Evolutionary conservation across 2,329 filamentous ascomycete genomes (phyloP).

Genomic region (Tricladium varicosporioides): DNA sequence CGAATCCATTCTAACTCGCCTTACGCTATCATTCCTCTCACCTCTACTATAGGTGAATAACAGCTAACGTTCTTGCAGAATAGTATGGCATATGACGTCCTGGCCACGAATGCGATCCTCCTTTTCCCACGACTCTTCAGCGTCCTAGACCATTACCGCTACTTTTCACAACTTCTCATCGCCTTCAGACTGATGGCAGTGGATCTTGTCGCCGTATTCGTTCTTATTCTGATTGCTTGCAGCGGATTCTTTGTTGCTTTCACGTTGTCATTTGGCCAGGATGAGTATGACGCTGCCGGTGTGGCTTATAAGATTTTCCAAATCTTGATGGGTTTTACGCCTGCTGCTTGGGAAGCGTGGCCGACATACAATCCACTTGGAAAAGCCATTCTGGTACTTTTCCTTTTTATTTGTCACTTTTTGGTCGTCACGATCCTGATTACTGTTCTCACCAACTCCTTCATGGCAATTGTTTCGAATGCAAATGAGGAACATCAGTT

Average conservation of each 20-base stretch:
- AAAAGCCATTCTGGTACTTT: conserved; percentile 71
- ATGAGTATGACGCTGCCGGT: conserved; percentile 65
- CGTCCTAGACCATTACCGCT: conserved; percentile 89
- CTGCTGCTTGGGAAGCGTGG: conserved; percentile 88
- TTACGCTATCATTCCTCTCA: too few species aligned
- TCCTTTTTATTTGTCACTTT: conserved; percentile 94
- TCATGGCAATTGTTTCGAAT: conserved; percentile 92
- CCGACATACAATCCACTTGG: conserved; percentile 74
- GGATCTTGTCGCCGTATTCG: conserved; percentile 79
- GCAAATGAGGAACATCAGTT: conserved; percentile 92
- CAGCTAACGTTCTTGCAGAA: conserved; percentile 42
- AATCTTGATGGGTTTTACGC: conserved; percentile 93
- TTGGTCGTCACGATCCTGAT: conserved; percentile 92
- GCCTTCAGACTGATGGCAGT: conserved; percentile 93
- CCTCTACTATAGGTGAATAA: too few species aligned
- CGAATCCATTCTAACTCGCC: too few species aligned
- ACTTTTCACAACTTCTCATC: conserved; percentile 92
- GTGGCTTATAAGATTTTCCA: conserved; percentile 93
- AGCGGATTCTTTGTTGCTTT: conserved; percentile 97
- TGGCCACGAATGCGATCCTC: conserved; percentile 86
- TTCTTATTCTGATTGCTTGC: conserved; percentile 82
- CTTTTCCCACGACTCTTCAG: conserved; percentile 90
- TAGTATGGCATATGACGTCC: conserved; percentile 86
- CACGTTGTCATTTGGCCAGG: conserved; percentile 72
- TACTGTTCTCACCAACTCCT: conserved; percentile 93